A percentile compares a stretch with the other conserved stretches of the same genome.
Conservation (phyloP, 2,329 filamentous ascomycete species). For the Apiospora rasikravindrae region DNA sequence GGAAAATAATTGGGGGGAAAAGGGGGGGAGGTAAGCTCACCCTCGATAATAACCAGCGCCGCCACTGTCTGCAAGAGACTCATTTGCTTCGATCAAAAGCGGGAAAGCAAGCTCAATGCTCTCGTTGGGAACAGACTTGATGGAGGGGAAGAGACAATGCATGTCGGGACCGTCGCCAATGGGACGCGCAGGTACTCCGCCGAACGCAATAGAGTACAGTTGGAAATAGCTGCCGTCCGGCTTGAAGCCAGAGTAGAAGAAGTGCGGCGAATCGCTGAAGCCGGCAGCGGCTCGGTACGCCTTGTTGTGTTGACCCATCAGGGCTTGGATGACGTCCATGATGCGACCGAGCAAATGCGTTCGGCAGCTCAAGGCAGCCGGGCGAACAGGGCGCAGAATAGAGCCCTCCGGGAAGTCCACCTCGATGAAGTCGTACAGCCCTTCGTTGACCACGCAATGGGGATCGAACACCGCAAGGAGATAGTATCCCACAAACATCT, state of each 20-base stretch:
- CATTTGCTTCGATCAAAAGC: slow-evolving; percentile 52
- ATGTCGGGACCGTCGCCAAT: slow-evolving; percentile 55
- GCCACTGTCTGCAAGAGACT: slow-evolving; percentile 53
- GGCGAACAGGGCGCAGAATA: slow-evolving; percentile 51
- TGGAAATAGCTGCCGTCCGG: slow-evolving; percentile 49
- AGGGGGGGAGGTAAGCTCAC: neutral
- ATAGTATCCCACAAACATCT: slow-evolving; percentile 53
- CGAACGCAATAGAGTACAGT: slow-evolving; percentile 56
- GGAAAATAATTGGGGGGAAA: no score
- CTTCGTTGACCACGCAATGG: slow-evolving; percentile 54
- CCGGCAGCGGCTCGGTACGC: slow-evolving; percentile 53
- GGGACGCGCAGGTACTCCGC: slow-evolving; percentile 52
- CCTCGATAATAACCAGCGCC: slow-evolving; percentile 53
- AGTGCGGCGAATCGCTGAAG: slow-evolving; percentile 55
- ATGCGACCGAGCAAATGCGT: slow-evolving; percentile 54
- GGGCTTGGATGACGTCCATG: slow-evolving; percentile 55
- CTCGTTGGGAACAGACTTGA: slow-evolving; percentile 56
- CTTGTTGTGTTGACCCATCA: slow-evolving; percentile 52
- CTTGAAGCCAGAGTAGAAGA: slow-evolving; percentile 56
- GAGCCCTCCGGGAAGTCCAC: slow-evolving; percentile 51
- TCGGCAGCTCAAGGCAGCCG: slow-evolving; percentile 51
- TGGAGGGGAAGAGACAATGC: slow-evolving; percentile 55
- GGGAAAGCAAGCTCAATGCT: slow-evolving; percentile 54
- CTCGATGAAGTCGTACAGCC: slow-evolving; percentile 55
- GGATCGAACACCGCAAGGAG: slow-evolving; percentile 54